Evolutionary conservation across 805 yeast genomes (phyloP), one percentile per base, ranked within the genome.

Genomic region (Metschnikowia aberdeeniae): DNA sequence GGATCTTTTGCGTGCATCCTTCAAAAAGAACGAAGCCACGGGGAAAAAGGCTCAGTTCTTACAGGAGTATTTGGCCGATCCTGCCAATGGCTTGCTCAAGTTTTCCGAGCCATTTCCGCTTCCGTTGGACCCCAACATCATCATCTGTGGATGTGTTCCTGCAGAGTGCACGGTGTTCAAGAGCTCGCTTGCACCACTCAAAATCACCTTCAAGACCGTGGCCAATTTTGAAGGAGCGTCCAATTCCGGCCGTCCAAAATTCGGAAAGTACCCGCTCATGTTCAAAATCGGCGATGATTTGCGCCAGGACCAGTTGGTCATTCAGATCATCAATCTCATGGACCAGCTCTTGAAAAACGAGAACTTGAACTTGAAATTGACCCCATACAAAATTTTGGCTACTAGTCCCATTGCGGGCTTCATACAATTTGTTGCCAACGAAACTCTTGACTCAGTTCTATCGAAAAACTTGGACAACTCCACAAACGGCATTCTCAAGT

Each of bases 261-360:
- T 69, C 43, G 73, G 73, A 3, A 70, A 66, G 43, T 93, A 89
- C 62, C 81, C 95, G 5, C 68, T 93, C 31, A 92, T 93, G 85
- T 92, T 89, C 67, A 93, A 93, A 63, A 86, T 86, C 41, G 99
- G 99, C 11, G 99, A 86, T 52, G 99, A 93, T 61, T 72, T 93
- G 41, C 73, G 98, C 48, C 99, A 93, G 63, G 99, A 93, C 69
- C 99, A 93, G 63, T 75, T 93, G 52, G 95, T 93, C n/a, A 86
- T 89, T 40, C 99, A 93, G 63, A 88, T 93, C 50, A 87, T 93
- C 46, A 78, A 84, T 45, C 69, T 93, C 47, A 93, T 93, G 96
- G 96, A 93, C 61, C 88, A 81, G 60, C 75, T 93, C 36, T 67
- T 93, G 42, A 80, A 85, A 51, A 86, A 87, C 60, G 99, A 93